Evolutionary conservation across 2,329 filamentous ascomycete genomes (phyloP), one percentile per base, ranked within the genome.

Genomic region (Pezizomycotina sp.): DNA sequence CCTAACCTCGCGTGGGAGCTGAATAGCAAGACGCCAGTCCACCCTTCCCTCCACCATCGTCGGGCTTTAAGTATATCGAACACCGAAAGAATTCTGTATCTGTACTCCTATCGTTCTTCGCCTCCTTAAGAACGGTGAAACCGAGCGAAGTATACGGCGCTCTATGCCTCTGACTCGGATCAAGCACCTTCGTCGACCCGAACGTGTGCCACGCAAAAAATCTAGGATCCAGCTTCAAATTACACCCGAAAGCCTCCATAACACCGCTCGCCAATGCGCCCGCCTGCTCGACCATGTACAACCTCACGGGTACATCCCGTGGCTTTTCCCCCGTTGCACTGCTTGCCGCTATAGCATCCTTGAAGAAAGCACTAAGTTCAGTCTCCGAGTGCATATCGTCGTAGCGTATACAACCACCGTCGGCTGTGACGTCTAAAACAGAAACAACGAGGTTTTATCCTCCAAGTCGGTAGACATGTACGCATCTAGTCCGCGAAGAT

Each of bases 71-170:
- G 35, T 53, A 52, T 3, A 52, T 41, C 16, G 49, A 32, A 6
- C 50, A 44, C 15, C 47, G 45, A 31, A 52, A 51, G 26, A 34
- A 49, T 29, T 52, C 50, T 10, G 50, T 48, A 41, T 53, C 50
- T 7, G 47, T 51, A 13, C 29, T n/a, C 23, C 34, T 8, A 36
- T 22, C 5, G 46, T 47, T 6, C 30, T 21, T 3, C 29, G 29
- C n/a, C n/a, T n/a, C n/a, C 26, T 48, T 40, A 14, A 51, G 35
- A 3, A 52, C 36, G 1, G 45, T 49, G 39, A 52, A 52, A 10
- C 46, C 48, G 12, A 53, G 32, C 9, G 22, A 8, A 24, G 22
- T 12, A 24, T 24, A 42, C 15, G 38, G 38, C 15, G 38, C 38
- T 24, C 38, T 12, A 26, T 42, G 38, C 23, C 37, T 41, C 18